Evolutionary conservation across 1,284 basidiomycete genomes (phyloP), one percentile per base, ranked within the genome.

Genomic region (Pseudozyma flocculosa): DNA sequence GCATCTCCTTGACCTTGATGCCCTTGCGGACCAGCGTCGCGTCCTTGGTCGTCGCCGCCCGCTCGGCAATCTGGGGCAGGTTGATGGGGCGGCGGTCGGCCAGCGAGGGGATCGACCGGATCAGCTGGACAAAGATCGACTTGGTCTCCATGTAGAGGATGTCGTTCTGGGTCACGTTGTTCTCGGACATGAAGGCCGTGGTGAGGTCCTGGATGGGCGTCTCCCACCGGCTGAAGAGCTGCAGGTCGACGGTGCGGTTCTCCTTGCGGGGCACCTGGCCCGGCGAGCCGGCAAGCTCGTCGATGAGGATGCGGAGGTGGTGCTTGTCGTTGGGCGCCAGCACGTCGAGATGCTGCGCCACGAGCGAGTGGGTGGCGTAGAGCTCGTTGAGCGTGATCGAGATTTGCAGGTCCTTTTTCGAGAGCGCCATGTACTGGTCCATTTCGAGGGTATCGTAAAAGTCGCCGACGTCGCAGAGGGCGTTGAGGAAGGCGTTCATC

Each of bases 101-200:
- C 2, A 87, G 82, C 48, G 51, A 45, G 0, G 94, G 94, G 60
- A 98, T 86, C 23, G 93, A 96, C 65, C 95, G 92, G 49, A 99
- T 86, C 42, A 98, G 85, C 78, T 96, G 92, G 36, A 98, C 95
- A 76, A 99, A 94, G 76, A 97, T 96, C 19, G 94, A 96, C 82
- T 99, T 99, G 61, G 95, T 90, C 79, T 99, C 95, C 92, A 98
- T 97, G 82, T 97, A 99, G 21, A 97, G 85, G 85, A 99, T 94
- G 80, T 99, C 95, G 76, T 89, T 92, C 52, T 92, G 92, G 21
- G 95, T 97, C 37, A 99, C 88, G 39, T 92, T 91, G 80, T 93
- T 92, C 69, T 85, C 84, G 3, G 82, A 83, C 87, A 98, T 94
- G 64, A 99, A 85, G 1, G 94, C 91, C 19, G 88, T 92, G 54